Conservation (phyloP, 805 yeast species). For the Lachancea quebecensis region DNA sequence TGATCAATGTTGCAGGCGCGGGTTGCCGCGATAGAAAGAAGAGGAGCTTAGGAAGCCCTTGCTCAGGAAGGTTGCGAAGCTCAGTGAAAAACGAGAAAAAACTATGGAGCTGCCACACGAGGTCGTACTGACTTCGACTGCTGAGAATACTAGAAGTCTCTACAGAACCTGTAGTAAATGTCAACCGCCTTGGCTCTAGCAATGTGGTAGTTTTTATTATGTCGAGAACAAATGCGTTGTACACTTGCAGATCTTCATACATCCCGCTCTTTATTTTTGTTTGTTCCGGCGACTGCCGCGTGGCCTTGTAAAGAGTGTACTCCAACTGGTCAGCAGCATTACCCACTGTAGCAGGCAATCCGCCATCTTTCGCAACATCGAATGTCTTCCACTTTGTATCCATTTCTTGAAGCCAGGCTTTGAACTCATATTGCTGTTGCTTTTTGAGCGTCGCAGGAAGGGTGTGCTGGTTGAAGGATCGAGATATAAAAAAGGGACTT, state of each 20-base stretch:
- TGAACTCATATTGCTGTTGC: constrained; percentile 19
- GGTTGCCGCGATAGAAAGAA: constrained; percentile 8
- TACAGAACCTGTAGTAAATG: constrained; percentile 13
- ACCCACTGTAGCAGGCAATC: constrained; percentile 18
- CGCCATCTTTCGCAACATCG: neutral
- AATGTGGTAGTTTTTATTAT: constrained; percentile 23
- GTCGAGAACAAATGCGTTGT: constrained; percentile 23
- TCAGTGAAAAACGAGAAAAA: constrained; percentile 31
- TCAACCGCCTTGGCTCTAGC: constrained; percentile 16
- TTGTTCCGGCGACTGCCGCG: constrained; percentile 19
- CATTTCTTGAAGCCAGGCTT: constrained; percentile 25
- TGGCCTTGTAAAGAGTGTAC: constrained; percentile 18
- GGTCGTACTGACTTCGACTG: constrained; percentile 33
- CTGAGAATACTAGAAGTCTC: constrained; percentile 24
- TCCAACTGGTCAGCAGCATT: constrained; percentile 21
- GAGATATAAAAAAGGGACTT: constrained; percentile 40
- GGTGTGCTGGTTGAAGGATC: constrained; percentile 31
- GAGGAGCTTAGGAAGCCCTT: constrained; percentile 1
- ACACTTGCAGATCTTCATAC: constrained; percentile 25
- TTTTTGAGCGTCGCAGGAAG: constrained; percentile 22
- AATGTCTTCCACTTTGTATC: constrained; percentile 22
- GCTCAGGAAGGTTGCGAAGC: constrained; percentile 29
- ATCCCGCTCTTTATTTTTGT: constrained; percentile 19
- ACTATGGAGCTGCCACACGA: constrained; percentile 40
- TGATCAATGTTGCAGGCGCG: constrained; percentile 16